Evolutionary conservation across 176 grass and related monocot genomes (phyloP).

Genomic region (Triticum monococcum): DNA sequence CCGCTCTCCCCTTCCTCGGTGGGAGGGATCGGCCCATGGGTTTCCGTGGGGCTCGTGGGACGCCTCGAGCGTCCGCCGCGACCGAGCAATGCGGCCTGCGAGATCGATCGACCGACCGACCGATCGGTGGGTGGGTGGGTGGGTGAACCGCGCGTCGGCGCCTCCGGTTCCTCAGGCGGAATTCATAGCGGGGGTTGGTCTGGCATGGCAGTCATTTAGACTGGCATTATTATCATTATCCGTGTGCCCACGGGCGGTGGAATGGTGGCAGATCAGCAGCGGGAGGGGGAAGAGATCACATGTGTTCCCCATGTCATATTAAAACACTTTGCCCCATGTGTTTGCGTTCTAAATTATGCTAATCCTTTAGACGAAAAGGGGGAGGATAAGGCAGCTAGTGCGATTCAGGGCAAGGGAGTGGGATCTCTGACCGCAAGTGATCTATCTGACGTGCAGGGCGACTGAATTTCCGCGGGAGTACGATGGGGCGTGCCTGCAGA

Average conservation of each 20-base stretch:
- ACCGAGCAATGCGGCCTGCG: conserved; percentile 13
- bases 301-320: conserved; percentile 27
- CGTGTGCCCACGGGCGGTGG: not conserved
- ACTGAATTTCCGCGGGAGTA: conserved; percentile 74
- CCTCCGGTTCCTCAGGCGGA: not conserved
- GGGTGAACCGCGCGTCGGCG: no score
- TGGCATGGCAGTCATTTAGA: not conserved
- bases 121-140: not conserved
- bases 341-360: conserved; percentile 22
- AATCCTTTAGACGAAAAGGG: not conserved
- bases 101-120: not conserved
- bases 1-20: not conserved
- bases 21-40: not conserved
- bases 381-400: not conserved
- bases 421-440: not conserved
- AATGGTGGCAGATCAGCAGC: conserved; percentile 11
- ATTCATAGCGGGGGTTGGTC: not conserved
- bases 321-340: not conserved
- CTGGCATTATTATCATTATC: not conserved
- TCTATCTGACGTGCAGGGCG: conserved; percentile 50
- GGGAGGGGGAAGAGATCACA: conserved; percentile 14
- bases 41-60: not conserved
- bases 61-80: not conserved
- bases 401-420: not conserved
- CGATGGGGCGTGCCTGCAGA: conserved; percentile 82